These are phyloP conservation scores for Extremus antarcticus DNA, from an alignment of 495 filamentous ascomycete species.

Conservation along the genomic window DNA sequence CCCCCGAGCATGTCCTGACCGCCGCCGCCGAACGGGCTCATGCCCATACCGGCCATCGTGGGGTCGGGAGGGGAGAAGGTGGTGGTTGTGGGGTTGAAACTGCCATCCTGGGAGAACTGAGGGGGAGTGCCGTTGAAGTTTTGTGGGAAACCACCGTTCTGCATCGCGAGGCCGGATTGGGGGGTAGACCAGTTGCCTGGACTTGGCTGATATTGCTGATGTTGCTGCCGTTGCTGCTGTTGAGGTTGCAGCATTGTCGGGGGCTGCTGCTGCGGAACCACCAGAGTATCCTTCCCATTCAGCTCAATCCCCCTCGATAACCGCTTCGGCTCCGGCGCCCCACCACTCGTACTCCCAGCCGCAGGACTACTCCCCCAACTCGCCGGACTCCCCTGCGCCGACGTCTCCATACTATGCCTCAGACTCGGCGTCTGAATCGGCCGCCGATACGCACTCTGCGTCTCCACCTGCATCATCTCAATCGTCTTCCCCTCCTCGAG, in stretches of 20 bases:
- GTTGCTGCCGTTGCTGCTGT: conserved; percentile 2
- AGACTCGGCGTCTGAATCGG: conserved; percentile 18
- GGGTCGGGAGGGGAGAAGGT: not conserved
- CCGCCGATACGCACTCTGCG: conserved; percentile 13
- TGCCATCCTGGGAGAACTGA: not conserved
- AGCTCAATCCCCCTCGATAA: not conserved
- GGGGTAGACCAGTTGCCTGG: too few species aligned
- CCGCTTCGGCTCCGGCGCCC: not conserved
- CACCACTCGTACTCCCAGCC: not conserved
- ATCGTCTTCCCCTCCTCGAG: conserved; percentile 16
- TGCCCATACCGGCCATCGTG: too few species aligned
- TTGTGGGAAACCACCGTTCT: not conserved
- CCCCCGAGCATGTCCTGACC: not conserved
- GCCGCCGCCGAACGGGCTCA: too few species aligned
- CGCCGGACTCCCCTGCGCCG: conserved; percentile 5
- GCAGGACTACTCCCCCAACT: conserved; percentile 11
- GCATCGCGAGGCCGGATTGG: not conserved
- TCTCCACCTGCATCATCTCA: conserved; percentile 20
- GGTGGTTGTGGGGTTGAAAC: not conserved
- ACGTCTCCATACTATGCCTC: not conserved
- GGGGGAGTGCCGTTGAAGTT: not conserved
- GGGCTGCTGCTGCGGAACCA: not conserved
- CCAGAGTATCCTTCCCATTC: not conserved
- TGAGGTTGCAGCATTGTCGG: not conserved
- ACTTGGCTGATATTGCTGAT: not conserved